Evolutionary conservation across 345 rosid genomes (phyloP).

Genomic region (Dovyalis caffra): DNA sequence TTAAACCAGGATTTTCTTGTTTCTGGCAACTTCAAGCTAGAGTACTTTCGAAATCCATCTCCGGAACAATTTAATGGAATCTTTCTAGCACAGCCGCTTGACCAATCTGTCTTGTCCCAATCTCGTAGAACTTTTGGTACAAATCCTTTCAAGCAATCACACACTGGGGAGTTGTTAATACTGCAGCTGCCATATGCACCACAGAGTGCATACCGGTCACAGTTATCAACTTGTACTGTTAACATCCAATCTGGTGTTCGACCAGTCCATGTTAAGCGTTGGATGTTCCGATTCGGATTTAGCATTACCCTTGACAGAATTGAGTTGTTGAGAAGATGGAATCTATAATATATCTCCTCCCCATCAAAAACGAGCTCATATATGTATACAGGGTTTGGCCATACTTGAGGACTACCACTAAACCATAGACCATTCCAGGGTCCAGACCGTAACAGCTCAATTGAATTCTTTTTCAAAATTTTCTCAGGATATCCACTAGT

Average conservation of each 20-base stretch:
- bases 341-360: neutral
- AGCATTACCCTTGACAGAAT: neutral
- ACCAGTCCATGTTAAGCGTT: neutral
- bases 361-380: neutral
- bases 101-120: neutral
- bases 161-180: neutral
- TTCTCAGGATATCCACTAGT: conserved; percentile 30
- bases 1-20: neutral
- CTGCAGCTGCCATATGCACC: neutral
- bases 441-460: conserved; percentile 18
- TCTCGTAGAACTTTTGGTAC: neutral
- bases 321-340: neutral
- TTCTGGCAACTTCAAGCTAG: conserved; percentile 11
- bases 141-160: conserved; percentile 1
- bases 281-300: neutral
- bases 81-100: neutral
- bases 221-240: neutral
- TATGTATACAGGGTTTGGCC: neutral
- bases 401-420: neutral
- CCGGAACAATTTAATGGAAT: neutral
- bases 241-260: neutral
- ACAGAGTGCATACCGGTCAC: neutral
- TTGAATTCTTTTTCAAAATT: conserved; percentile 8
- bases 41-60: conserved; percentile 17
- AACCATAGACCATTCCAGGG: conserved; percentile 36